Conservation (phyloP, 345 rosid species). For the Eutrema yunnanense region DNA sequence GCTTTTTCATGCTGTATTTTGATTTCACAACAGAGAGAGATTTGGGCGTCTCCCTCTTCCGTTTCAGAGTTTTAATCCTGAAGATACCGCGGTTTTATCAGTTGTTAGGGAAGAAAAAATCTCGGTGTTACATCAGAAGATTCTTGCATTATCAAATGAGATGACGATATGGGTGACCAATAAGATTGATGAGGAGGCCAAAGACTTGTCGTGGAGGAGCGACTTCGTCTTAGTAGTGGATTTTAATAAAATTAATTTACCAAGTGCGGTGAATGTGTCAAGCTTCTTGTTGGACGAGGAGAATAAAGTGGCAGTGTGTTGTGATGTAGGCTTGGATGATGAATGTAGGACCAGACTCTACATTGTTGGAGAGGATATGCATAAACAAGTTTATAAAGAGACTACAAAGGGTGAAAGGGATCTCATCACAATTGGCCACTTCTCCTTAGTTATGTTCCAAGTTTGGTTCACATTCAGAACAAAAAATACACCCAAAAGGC, state of each 20-base stretch:
- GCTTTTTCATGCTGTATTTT: neutral
- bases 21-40: neutral
- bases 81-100: neutral
- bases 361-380: neutral
- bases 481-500: no score
- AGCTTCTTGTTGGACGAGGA: neutral
- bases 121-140: neutral
- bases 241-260: neutral
- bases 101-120: neutral
- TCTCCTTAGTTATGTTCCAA: slow-evolving; percentile 3
- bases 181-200: neutral
- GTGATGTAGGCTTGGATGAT: neutral
- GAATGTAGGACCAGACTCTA: neutral
- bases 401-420: neutral
- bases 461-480: neutral
- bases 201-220: neutral
- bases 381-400: neutral
- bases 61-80: neutral
- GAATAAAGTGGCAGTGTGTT: neutral
- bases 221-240: neutral
- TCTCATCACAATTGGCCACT: neutral
- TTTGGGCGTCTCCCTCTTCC: neutral
- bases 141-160: neutral
- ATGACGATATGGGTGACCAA: neutral
- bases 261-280: neutral